Evolutionary conservation across 129 eudicot species (phyloP), one percentile per base, ranked within the genome.

Genomic region (Tagetes patula): DNA sequence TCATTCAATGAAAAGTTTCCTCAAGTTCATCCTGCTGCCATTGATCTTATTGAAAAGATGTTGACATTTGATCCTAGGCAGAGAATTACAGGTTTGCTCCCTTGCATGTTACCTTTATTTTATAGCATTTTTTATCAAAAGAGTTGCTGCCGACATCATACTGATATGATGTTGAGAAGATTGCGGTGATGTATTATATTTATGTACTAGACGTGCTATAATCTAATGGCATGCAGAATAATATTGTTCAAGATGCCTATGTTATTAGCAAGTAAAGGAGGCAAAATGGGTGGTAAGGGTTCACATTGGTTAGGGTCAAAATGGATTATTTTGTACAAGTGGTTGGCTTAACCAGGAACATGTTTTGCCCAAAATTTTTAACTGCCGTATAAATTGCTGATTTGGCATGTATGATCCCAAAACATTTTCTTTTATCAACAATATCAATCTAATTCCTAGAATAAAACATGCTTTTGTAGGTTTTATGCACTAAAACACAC

Each of bases 21-120:
- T 36, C 88, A 84, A 36, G 92, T 89, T 45, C 87, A 87, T 62
- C 95, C 95, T 76, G 78, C 84, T 54, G 98, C 96, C 34, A 85
- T 89, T 79, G 96, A 93, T 81, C 98, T 93, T 31, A 68, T 89
- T 58, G 96, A 93, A 72, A 93, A 86, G 81, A 89, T 93, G 98
- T 77, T 93, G 85, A 84, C 96, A 30, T 93, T 93, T 81, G 96
- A 93, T 75, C 98, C 98, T 12, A 84, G 95, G 76, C 84, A 80
- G 76, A 84, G 98, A 74, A 79, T 93, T 58, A 93, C 96, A 75
- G 98, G 98, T 93, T 50, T 80, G 77, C 36, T 50, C 4, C 49
- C 33, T 31, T 36, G 31, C 49, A n/a, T 71, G 30, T 70, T 73
- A 46, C 37, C 3, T 54, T 67, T 39, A 32, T 54, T 13, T n/a